Base-by-base conservation (phyloP, 306 rosid species). In the Cercis canadensis region DNA sequence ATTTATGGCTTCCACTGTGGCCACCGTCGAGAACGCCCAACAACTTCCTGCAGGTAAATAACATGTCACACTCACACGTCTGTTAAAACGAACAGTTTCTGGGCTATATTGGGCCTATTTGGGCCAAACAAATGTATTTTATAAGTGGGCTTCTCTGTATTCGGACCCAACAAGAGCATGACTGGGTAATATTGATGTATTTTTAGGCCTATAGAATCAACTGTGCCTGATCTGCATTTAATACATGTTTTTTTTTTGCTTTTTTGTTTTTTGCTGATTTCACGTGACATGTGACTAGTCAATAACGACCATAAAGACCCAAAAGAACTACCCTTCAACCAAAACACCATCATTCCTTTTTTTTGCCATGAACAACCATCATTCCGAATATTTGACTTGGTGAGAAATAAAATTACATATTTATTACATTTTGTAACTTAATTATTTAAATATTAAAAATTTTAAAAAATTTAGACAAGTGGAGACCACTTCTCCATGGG, bases 11-110 rank as follows among this genome's bases (percentile, higher is more conserved):
- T 84, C 95, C 19, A 88, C 91, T 5, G 95, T 76, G 0, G 89
- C 89, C 62, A 84, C 64, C 1, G 91, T 82, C 14, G 95, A 82
- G 64, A 86, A 88, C 2, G 91, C 89, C 95, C 91, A 88, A 70
- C 95, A 88, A 53, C 91, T 86, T 41, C 91, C 89, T 86, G 82
- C 15, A 16, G 7, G 2, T n/a, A 5, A 15, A n/a, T 4, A 2
- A 47, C 7, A 47, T 15, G 10, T 7, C 2, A 5, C 17, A n/a
- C 1, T 1, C 1, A 24, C 29, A 24, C 29, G 29, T 47, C 15
- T 5, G 19, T n/a, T 3, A 47, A 40, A 24, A 33, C 41, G 40
- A 11, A 45, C 19, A 24, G 0, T 4, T 7, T 11, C 0, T 53
- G 34, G 58, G 33, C 58, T 1, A 5, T 10, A 1, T 11, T 6